Evolutionary conservation across 306 rosid species (phyloP).

Genomic region (Trifolium fragiferum): DNA sequence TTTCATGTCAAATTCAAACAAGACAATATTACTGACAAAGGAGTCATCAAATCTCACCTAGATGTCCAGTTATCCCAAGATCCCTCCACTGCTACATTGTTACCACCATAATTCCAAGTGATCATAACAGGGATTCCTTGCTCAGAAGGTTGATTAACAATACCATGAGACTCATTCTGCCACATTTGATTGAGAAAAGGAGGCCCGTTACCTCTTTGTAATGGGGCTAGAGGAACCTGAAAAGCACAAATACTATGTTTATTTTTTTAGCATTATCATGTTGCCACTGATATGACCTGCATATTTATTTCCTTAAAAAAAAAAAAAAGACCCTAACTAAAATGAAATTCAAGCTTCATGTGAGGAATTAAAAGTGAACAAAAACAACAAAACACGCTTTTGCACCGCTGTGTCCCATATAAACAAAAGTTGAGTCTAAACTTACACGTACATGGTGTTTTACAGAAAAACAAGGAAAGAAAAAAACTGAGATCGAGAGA

Average conservation of each 20-base stretch:
- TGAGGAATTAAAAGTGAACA: slow-evolving; percentile 13
- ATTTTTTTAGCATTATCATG: slow-evolving; percentile 27
- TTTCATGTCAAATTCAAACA: slow-evolving; percentile 32
- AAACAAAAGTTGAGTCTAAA: slow-evolving; percentile 14
- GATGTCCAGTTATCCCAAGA: slow-evolving; percentile 95
- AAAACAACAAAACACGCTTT: neutral
- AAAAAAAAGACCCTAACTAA: neutral
- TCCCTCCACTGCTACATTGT: slow-evolving; percentile 79
- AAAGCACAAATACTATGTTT: slow-evolving; percentile 43
- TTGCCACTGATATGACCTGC: slow-evolving; percentile 17
- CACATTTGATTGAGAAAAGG: slow-evolving; percentile 55
- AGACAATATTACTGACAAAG: slow-evolving; percentile 17
- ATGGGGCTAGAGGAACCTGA: slow-evolving; percentile 88
- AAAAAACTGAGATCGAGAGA: neutral
- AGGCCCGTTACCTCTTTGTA: slow-evolving; percentile 67
- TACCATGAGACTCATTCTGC: slow-evolving; percentile 58
- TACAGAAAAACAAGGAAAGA: neutral
- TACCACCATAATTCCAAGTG: slow-evolving; percentile 83
- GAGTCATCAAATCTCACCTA: slow-evolving; percentile 54
- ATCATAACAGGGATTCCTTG: slow-evolving; percentile 80
- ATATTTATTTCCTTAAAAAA: slow-evolving; percentile 15
- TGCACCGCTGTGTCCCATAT: neutral
- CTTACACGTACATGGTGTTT: neutral
- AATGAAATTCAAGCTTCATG: slow-evolving; percentile 12
- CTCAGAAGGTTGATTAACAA: slow-evolving; percentile 62